A percentile compares a stretch with the other conserved stretches of the same genome.
phyloP scores from a whole-genome alignment of 2,329 filamentous ascomycete genomes.

The Fusarium pseudoanthophilum region DNA sequence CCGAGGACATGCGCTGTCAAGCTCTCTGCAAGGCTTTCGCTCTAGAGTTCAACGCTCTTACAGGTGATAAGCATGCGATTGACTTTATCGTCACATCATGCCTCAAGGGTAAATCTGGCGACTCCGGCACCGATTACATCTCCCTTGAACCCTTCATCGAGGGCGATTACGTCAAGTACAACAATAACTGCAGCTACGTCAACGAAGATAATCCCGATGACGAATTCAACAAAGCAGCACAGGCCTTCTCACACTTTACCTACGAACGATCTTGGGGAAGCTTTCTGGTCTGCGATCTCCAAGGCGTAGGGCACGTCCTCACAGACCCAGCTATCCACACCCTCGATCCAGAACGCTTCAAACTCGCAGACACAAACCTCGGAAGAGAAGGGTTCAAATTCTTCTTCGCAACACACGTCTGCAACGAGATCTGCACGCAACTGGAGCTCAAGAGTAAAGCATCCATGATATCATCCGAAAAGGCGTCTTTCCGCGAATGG shows the following conservation, averaged over 20 bases:
- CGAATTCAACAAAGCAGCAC: slow-evolving; percentile 46
- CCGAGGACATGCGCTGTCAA: slow-evolving; percentile 53
- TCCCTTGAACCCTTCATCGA: slow-evolving; percentile 52
- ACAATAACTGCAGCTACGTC: slow-evolving; percentile 49
- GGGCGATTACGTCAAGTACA: slow-evolving; percentile 54
- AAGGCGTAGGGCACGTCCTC: slow-evolving; percentile 50
- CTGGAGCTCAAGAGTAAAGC: slow-evolving; percentile 45
- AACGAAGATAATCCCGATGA: slow-evolving; percentile 40
- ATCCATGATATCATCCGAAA: slow-evolving; percentile 33
- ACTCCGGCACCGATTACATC: slow-evolving; percentile 31
- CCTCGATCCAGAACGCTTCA: slow-evolving; percentile 47
- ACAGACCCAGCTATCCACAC: slow-evolving; percentile 55
- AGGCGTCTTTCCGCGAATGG: slow-evolving; percentile 43
- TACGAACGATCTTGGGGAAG: slow-evolving; percentile 53
- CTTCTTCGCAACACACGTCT: slow-evolving; percentile 51
- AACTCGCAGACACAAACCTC: slow-evolving; percentile 48
- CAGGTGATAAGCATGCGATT: slow-evolving; percentile 42
- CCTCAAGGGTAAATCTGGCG: slow-evolving; percentile 35
- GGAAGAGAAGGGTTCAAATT: slow-evolving; percentile 51
- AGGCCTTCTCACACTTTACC: slow-evolving; percentile 56
- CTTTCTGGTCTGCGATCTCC: slow-evolving; percentile 51
- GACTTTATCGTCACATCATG: slow-evolving; percentile 48
- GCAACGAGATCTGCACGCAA: slow-evolving; percentile 48
- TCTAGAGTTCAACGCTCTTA: slow-evolving; percentile 52
- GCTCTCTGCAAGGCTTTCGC: slow-evolving; percentile 55